Conservation (phyloP, 202 grass and related monocot species). For the Schoenoplectus triqueter region DNA sequence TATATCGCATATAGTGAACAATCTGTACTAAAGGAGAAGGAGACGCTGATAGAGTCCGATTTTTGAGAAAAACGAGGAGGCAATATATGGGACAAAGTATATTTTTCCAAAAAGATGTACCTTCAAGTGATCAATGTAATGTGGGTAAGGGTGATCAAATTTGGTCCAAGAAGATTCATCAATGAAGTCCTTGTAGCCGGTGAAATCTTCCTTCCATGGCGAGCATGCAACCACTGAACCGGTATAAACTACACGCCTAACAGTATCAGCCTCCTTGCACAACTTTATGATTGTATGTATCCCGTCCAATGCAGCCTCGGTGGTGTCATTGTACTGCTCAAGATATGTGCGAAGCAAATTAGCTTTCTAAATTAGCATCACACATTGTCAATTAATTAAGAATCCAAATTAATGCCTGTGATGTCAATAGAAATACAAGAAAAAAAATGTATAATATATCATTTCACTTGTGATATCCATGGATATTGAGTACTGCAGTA, state of each 20-base stretch:
- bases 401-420: neutral
- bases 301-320: slow-evolving; percentile 46
- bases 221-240: slow-evolving; percentile 52
- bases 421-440: neutral
- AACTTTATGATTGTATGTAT: slow-evolving; percentile 49
- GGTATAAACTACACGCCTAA: slow-evolving; percentile 71
- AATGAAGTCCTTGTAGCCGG: slow-evolving; percentile 47
- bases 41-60: too few relatives aligned
- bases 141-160: slow-evolving; percentile 49
- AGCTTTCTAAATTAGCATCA: neutral
- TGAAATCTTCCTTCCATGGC: slow-evolving; percentile 51
- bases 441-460: neutral
- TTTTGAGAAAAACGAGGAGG: too few relatives aligned
- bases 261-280: slow-evolving; percentile 55
- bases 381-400: too few relatives aligned
- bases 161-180: slow-evolving; percentile 63
- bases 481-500: neutral
- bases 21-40: too few relatives aligned
- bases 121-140: slow-evolving; percentile 33
- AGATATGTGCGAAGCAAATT: neutral
- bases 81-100: too few relatives aligned
- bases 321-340: slow-evolving; percentile 47
- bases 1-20: too few relatives aligned
- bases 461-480: neutral
- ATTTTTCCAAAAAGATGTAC: slow-evolving; percentile 17